Percentiles rank a stretch among this genome's conserved stretches.
Conservation (phyloP, 1,284 basidiomycete species). For the Cronartium quercuum region DNA sequence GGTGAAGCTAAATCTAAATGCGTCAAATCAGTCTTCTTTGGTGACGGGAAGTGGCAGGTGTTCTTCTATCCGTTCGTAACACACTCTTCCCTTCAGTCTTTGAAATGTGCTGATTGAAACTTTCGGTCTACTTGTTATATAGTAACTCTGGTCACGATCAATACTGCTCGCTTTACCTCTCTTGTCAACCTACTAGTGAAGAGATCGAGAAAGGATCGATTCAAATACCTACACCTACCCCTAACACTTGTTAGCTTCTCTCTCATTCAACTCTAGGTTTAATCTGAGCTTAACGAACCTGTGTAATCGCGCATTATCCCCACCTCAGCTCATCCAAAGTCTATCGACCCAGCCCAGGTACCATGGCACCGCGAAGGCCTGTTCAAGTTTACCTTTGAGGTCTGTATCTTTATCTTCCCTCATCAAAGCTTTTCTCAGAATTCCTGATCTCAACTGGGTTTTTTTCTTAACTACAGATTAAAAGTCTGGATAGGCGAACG, state of each 20-base stretch:
- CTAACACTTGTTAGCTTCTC: not conserved
- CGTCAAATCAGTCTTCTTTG: slow-evolving; percentile 46
- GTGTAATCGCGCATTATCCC: too few relatives aligned
- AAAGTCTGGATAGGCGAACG: slow-evolving; percentile 41
- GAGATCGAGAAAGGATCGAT: slow-evolving; percentile 45
- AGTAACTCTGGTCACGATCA: slow-evolving; percentile 39
- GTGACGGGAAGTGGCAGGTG: slow-evolving; percentile 46
- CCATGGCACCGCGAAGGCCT: slow-evolving; percentile 46
- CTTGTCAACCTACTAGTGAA: slow-evolving; percentile 45
- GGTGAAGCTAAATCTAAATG: slow-evolving; percentile 50
- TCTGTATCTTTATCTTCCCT: slow-evolving; percentile 10
- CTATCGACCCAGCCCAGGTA: slow-evolving; percentile 36
- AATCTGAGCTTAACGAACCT: too few relatives aligned
- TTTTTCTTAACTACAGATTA: slow-evolving; percentile 35
- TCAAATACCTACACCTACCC: not conserved
- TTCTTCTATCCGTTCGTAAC: slow-evolving; percentile 44
- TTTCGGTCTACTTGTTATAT: not conserved
- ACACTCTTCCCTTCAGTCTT: not conserved
- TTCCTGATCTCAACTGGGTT: slow-evolving; percentile 22
- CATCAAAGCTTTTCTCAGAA: not conserved
- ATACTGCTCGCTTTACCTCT: slow-evolving; percentile 47
- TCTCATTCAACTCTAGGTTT: not conserved
- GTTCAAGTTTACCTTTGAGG: slow-evolving; percentile 47
- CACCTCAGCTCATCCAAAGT: not conserved
- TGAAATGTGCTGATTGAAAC: not conserved